Conservation (phyloP, 768 basidiomycete species). For the Lactifluus echinatus region DNA sequence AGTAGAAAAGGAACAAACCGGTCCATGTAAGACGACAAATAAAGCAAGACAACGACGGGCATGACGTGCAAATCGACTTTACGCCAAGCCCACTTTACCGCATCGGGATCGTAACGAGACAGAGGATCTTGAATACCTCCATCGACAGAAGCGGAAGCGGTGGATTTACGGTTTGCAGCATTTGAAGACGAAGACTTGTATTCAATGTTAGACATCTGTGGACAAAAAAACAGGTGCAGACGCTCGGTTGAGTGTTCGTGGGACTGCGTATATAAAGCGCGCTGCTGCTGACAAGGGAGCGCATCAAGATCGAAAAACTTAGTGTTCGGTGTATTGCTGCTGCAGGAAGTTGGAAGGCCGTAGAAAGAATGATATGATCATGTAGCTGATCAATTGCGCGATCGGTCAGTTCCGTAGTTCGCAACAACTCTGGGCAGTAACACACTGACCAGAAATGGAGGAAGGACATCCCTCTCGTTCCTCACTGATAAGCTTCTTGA, state of each 20-base stretch:
- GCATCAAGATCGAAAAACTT: background rate
- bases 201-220: background rate
- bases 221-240: background rate
- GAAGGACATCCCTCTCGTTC: background rate
- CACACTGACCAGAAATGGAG: background rate
- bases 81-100: background rate
- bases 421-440: background rate
- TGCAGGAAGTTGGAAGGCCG: background rate
- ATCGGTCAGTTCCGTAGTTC: background rate
- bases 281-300: background rate
- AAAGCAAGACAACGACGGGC: background rate
- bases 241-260: background rate
- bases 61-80: background rate
- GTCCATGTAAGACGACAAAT: background rate
- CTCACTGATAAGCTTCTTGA: constrained; percentile 48
- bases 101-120: background rate
- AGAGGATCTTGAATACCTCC: background rate
- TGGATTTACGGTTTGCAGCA: background rate
- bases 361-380: background rate
- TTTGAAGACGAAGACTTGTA: background rate
- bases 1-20: background rate
- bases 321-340: background rate
- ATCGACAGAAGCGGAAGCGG: background rate
- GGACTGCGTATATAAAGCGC: background rate
- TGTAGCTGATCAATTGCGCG: background rate